Base-by-base conservation (phyloP, 306 rosid species). In the Acacia acuminata region DNA sequence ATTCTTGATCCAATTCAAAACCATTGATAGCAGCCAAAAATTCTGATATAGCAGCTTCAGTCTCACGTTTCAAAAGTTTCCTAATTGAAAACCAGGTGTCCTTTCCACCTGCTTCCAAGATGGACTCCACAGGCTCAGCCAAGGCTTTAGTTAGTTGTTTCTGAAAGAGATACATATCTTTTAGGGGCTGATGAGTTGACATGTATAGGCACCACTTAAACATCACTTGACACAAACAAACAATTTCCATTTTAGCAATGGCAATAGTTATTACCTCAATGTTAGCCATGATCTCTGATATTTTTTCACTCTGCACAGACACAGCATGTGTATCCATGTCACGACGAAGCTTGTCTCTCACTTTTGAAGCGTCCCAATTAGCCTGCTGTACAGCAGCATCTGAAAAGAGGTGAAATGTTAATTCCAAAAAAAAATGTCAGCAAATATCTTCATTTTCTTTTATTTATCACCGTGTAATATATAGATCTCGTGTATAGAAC, bases 41-140 rank as follows among this genome's bases (percentile, higher is more conserved):
- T 79, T 86, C 88, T 20, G 88, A 79, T 67, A 89, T 81, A 67
- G 84, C 91, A 66, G 68, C 82, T 83, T 88, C 88, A 73, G 93
- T 89, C 86, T 92, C 98, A 58, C 71, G 91, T 78, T 80, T 87
- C 81, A 95, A 86, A 80, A 95, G 88, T 73, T 91, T 90, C 69
- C 98, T 88, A 78, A 95, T 88, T 75, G 88, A 88, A 56, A 87
- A 73, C 99, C 99, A 95, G 40, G 92, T 88, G 64, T 93, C 94
- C 12, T 85, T 90, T 75, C 86, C 89, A 84, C 92, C 94, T 10
- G 89, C 89, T 81, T 92, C 97, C 60, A 95, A 89, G 70, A 93
- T 81, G 61, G 96, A 84, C 84, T 87, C 94, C 55, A 92, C 89
- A 32, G 99, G 98, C 79, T 85, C 87, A 32, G 75, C 65, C 90